phyloP scores from a whole-genome alignment of 139 green algal species.

The Desmodesmus armatus region DNA sequence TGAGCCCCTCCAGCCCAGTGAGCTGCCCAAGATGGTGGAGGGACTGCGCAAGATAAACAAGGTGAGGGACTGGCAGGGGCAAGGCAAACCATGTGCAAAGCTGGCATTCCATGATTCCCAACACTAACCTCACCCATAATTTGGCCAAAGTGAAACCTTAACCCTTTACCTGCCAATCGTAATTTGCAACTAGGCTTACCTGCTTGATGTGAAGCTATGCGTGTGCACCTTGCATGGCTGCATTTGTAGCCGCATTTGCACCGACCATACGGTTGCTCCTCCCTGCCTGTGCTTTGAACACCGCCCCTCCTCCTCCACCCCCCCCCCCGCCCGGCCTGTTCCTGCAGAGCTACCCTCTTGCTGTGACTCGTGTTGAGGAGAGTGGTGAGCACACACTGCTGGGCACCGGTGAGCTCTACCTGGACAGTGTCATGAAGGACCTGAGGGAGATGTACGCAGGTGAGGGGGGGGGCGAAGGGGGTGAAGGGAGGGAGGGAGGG shows the following conservation, averaged over 20 bases:
- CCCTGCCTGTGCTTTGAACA: background rate
- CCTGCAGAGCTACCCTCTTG: constrained; percentile 79
- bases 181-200: too few relatives aligned
- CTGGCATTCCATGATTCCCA: too few relatives aligned
- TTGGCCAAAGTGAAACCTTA: too few relatives aligned
- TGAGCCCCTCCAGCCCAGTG: constrained; percentile 96
- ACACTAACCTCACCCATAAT: too few relatives aligned
- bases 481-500: too few relatives aligned
- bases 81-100: too few relatives aligned
- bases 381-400: constrained; percentile 97
- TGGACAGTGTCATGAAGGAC: constrained; percentile 97
- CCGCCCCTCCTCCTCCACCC: background rate
- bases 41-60: constrained; percentile 93
- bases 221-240: too few relatives aligned
- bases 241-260: too few relatives aligned
- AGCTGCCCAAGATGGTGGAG: constrained; percentile 98
- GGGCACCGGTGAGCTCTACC: constrained; percentile 97
- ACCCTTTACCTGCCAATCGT: too few relatives aligned
- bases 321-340: background rate
- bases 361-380: constrained; percentile 94
- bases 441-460: constrained; percentile 87
- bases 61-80: background rate
- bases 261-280: background rate
- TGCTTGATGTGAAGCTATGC: too few relatives aligned
- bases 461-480: constrained; percentile 19